Conservation (phyloP, 1,284 basidiomycete genomes). For the Ustilago nuda region DNA sequence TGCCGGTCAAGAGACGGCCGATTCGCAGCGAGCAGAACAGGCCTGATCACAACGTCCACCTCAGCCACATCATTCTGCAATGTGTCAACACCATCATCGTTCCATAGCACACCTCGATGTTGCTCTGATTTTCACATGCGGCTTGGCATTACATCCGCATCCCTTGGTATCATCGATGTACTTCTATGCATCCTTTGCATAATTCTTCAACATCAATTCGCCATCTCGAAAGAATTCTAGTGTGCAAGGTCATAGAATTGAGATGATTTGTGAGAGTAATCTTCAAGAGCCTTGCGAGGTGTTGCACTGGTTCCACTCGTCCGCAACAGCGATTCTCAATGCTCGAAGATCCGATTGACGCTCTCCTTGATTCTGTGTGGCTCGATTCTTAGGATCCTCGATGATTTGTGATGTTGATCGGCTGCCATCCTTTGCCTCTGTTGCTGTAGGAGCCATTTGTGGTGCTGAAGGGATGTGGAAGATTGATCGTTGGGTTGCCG, state of each 20-base stretch:
- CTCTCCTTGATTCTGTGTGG: slow-evolving; percentile 24
- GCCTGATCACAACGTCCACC: neutral
- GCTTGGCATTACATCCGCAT: slow-evolving; percentile 6
- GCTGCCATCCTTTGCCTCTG: neutral
- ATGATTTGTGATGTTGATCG: slow-evolving; percentile 30
- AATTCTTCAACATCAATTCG: neutral
- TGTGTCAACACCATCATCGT: neutral
- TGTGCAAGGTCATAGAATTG: neutral
- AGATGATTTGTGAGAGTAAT: neutral
- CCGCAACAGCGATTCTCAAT: slow-evolving; percentile 32
- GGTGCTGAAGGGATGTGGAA: slow-evolving; percentile 43
- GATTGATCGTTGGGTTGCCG: slow-evolving; percentile 31
- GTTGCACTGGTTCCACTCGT: slow-evolving; percentile 37
- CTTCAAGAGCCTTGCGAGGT: slow-evolving; percentile 14
- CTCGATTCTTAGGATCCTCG: slow-evolving; percentile 18
- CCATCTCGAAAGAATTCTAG: neutral
- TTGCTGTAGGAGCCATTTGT: slow-evolving; percentile 6
- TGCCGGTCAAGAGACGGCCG: slow-evolving; percentile 47
- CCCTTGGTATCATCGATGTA: slow-evolving; percentile 22
- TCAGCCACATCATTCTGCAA: neutral
- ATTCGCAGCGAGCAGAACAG: slow-evolving; percentile 45
- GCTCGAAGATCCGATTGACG: slow-evolving; percentile 31
- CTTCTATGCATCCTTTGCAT: slow-evolving; percentile 31
- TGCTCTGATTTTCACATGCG: neutral
- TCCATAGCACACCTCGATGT: neutral